Evolutionary conservation across 208 protist species (phyloP), one percentile per base, ranked within the genome.

Genomic region (Herpetomonas muscarum): DNA sequence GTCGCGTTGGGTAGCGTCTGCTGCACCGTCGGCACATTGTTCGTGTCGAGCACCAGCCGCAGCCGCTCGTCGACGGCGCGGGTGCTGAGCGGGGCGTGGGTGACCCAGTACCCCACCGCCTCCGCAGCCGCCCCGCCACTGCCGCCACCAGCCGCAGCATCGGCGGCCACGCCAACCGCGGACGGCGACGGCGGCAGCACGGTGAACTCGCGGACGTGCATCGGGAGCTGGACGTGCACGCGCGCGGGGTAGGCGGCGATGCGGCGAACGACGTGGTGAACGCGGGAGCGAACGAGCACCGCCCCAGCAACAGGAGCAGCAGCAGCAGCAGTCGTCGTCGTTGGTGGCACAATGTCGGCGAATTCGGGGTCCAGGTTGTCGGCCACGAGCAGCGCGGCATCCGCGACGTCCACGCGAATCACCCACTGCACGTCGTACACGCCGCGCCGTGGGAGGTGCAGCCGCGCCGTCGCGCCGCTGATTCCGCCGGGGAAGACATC

Each of bases 401-500:
- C 63, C 17, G 49, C 50, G 44, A 87, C 76, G 17, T 56, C 76
- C 5, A 87, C 67, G 10, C 50, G 56, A 31, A 67, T 64, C 15
- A 62, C 53, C 85, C 85, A 92, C 32, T 66, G 54, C 13, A 89
- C 68, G 17, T 76, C 71, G 54, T 78, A 76, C 3, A 92, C 79
- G n/a, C 78, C 77, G 3, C 74, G 79, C 36, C 50, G 49, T 1
- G 31, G 46, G 50, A 88, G 62, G 19, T 69, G 51, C 32, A 92
- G 52, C 0, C 55, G 24, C 1, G 73, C 85, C 12, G 60, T 68
- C 22, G 54, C 57, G n/a, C 70, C 78, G 54, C 65, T 79, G 30
- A 66, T 30, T 32, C 72, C 71, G 13, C 65, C 62, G 26, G 22
- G 41, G 0, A 47, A 12, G 13, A 50, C 47, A 5, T 46, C 25